Evolutionary conservation across 2,329 filamentous ascomycete species (phyloP), one percentile per base, ranked within the genome.

Genomic region (Penicillium sp.): DNA sequence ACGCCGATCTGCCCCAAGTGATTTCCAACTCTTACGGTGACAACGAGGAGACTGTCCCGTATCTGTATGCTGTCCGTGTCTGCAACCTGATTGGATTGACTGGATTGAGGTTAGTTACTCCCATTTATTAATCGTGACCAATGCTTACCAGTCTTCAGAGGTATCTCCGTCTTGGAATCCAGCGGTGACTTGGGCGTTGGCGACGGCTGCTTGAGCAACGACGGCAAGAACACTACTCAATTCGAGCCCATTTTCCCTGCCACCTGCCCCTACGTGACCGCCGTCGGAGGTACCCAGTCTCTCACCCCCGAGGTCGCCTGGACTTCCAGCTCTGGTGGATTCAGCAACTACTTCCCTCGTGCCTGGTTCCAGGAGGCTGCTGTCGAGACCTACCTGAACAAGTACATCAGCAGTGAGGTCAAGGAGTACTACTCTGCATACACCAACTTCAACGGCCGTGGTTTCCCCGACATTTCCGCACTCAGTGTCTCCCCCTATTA

Each of bases 391-490:
- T 80, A 79, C 64, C 55, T 67, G 0, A 72, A 73, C 48, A 66
- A 67, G 30, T 63, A 80, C 1, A 72, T 73, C 5, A 68, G 69
- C 66, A 56, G 67, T 54, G 80, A 75, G 62, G 63, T 73, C 14
- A 77, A 76, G 1, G 56, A 80, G 11, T 82, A 77, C 62, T 86
- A 63, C 80, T 76, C 70, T 76, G 78, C 66, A 67, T 66, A 72
- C n/a, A 65, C 65, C 3, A 79, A 80, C 61, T 67, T 66, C 62
- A 42, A 80, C 9, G 86, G 85, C 0, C 78, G 85, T 57, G 86
- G 73, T 0, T 82, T 84, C 60, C 84, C 85, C 0, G 85, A 88
- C 63, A 75, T 88, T 12, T 72, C 84, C 0, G 81, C 81, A 7
- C 81, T 83, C 59, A 87, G 86, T 21, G 63, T 66, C 48, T 59